Base-by-base conservation (phyloP, 306 rosid species). In the Glycyrrhiza uralensis region DNA sequence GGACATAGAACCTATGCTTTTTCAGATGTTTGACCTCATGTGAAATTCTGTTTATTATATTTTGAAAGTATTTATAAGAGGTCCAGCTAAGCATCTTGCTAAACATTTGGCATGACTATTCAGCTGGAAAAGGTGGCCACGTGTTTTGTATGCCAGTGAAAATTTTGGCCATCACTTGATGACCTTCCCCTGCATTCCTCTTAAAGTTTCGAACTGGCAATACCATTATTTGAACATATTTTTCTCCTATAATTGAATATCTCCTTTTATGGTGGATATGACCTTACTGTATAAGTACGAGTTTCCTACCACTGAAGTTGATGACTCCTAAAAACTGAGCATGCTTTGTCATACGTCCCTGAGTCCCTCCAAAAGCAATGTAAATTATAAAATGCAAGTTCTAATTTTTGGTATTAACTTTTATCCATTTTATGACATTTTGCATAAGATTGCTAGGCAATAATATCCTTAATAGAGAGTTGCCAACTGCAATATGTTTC, bases 281-380 rank as follows among this genome's bases (percentile, higher is more conserved):
- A 50, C 12, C 22, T 49, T 41, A 20, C 39, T 42, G 50, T 52
- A 29, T 58, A 24, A 44, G 69, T 10, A 30, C 15, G 26, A 30
- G 69, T 78, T 63, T 41, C 66, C 52, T 63, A 2, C 42, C 42
- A 69, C 51, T 41, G 28, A 66, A 58, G 49, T 66, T 65, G 33
- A 61, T 8, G 15, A 55, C 35, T 23, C 47, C 14, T 32, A 3
- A 61, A 55, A 55, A 49, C 35, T 42, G 11, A 45, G 6, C 15
- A 46, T 45, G 57, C 44, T 44, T 12, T 45, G 24, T 20, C 35
- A 1, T 57, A 13, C 32, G 41, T 6, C 10, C 12, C n/a, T n/a
- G 12, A 5, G 32, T 60, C 49, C n/a, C 10, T 69, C 22, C 26
- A 39, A 45, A 9, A 24, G 28, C 32, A 11, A 55, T 54, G 45